phyloP scores from a whole-genome alignment of 169 alveolate species.

The Eimeria tenella region DNA sequence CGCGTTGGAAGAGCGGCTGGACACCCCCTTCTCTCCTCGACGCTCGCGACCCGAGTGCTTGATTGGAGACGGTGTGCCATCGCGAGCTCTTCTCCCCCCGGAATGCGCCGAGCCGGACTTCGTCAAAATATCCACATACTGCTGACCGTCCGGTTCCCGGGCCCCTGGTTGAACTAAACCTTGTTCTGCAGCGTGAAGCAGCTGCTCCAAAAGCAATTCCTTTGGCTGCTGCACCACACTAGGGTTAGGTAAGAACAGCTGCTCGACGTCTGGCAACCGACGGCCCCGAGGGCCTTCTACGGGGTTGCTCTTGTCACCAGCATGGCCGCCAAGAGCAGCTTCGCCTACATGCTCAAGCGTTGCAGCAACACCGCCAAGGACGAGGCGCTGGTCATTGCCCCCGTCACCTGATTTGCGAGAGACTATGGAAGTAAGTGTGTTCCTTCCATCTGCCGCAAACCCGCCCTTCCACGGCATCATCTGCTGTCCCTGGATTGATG shows the following conservation, averaged over 20 bases:
- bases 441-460: neutral
- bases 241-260: neutral
- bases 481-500: neutral
- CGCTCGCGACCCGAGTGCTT: neutral
- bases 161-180: neutral
- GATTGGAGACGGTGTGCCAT: neutral
- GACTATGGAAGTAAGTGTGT: neutral
- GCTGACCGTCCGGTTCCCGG: neutral
- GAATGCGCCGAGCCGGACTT: too few species aligned
- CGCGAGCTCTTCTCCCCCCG: too few species aligned
- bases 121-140: neutral
- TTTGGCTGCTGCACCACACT: neutral
- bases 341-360: neutral
- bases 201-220: neutral
- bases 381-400: neutral
- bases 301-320: neutral
- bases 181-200: neutral
- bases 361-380: neutral
- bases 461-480: neutral
- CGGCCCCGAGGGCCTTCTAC: neutral
- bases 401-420: neutral
- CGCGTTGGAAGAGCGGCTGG: neutral
- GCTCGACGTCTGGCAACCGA: constrained; percentile 10
- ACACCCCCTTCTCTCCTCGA: neutral
- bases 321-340: neutral